Conservation (phyloP, 2,329 filamentous ascomycete genomes). For the Diaporthe citrichinensis region DNA sequence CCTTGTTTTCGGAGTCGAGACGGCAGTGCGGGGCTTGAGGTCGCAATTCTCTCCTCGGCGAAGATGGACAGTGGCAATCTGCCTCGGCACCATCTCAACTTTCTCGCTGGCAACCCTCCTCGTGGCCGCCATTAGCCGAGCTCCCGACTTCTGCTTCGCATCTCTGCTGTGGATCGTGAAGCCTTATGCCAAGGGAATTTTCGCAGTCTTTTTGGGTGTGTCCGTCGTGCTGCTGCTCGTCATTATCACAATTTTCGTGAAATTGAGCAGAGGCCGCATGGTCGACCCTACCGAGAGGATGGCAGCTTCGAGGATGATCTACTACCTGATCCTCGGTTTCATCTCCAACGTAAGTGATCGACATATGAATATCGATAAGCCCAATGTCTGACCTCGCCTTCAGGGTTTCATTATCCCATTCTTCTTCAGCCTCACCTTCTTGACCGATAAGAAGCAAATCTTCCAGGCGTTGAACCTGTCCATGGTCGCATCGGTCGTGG, state of each 20-base stretch:
- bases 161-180: slow-evolving; percentile 78
- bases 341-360: slow-evolving; percentile 67
- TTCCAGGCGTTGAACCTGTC: slow-evolving; percentile 64
- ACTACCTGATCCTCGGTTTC: slow-evolving; percentile 72
- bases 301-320: slow-evolving; percentile 78
- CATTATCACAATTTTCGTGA: slow-evolving; percentile 68
- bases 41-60: slow-evolving; percentile 70
- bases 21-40: slow-evolving; percentile 68
- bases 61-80: slow-evolving; percentile 72
- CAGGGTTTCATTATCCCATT: slow-evolving; percentile 74
- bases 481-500: slow-evolving; percentile 75
- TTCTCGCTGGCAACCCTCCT: slow-evolving; percentile 70
- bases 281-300: slow-evolving; percentile 73
- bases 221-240: slow-evolving; percentile 65
- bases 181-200: slow-evolving; percentile 70
- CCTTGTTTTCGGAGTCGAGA: slow-evolving; percentile 75
- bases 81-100: slow-evolving; percentile 64
- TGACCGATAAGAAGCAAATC: slow-evolving; percentile 52
- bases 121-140: slow-evolving; percentile 67
- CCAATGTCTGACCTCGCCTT: neutral
- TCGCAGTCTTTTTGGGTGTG: slow-evolving; percentile 67
- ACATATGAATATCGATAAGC: neutral
- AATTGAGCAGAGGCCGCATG: slow-evolving; percentile 66
- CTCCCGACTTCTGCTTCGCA: slow-evolving; percentile 75
- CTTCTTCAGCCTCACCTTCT: slow-evolving; percentile 70